A percentile compares a stretch with the other conserved stretches of the same genome.
Conservation (phyloP, 345 rosid genomes). For the Kernera saxatilis region DNA sequence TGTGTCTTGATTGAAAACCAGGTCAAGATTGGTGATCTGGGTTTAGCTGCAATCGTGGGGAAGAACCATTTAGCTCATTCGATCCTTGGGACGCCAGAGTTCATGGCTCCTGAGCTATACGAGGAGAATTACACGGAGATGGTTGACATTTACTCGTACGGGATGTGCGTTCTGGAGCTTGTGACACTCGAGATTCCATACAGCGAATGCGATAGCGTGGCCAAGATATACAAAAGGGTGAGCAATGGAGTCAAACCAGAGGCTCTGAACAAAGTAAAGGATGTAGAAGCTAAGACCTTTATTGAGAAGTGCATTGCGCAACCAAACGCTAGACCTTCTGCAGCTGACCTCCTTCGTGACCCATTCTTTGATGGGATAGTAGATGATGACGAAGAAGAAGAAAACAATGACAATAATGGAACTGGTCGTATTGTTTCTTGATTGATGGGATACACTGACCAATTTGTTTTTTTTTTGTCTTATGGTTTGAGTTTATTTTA, state of each 20-base stretch:
- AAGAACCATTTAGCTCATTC: constrained; percentile 74
- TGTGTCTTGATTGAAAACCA: constrained; percentile 9
- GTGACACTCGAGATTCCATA: constrained; percentile 74
- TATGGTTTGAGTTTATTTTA: background rate
- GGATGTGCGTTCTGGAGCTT: constrained; percentile 86
- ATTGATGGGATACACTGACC: background rate
- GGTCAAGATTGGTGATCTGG: constrained; percentile 93
- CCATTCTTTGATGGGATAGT: constrained; percentile 56
- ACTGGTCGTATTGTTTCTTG: constrained; percentile 17
- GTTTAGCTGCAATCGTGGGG: constrained; percentile 73
- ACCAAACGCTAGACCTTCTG: constrained; percentile 63
- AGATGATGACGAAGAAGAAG: constrained; percentile 46
- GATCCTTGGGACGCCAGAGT: constrained; percentile 82
- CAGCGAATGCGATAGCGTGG: constrained; percentile 68
- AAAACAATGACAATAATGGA: constrained; percentile 11
- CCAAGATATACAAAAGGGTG: constrained; percentile 76
- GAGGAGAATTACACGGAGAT: constrained; percentile 77
- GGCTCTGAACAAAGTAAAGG: constrained; percentile 53
- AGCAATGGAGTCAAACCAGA: constrained; percentile 61
- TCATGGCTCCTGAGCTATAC: constrained; percentile 91
- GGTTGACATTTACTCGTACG: constrained; percentile 81
- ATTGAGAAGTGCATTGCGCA: constrained; percentile 66
- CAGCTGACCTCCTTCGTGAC: constrained; percentile 59
- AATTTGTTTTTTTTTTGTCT: background rate
- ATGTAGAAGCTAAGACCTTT: constrained; percentile 58